A percentile compares a stretch with the other conserved stretches of the same genome.
These are phyloP conservation scores for Paramecium biaurelia DNA, from an alignment of 73 alveolate genomes.

Conservation along the genomic window DNA sequence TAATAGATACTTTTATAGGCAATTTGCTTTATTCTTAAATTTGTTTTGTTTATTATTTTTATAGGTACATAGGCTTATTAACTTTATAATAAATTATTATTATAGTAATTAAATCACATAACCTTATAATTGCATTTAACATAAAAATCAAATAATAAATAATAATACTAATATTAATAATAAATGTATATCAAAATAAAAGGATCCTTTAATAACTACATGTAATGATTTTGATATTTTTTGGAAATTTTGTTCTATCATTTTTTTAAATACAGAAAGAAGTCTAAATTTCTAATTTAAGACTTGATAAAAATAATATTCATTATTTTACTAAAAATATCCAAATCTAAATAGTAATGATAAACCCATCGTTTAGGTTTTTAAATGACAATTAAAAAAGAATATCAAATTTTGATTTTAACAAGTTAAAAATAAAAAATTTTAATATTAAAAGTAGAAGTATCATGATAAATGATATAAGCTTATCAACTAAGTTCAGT, in stretches of 20 bases:
- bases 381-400: not conserved
- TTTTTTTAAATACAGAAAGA: not conserved
- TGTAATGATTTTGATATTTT: not conserved
- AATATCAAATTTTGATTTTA: not conserved
- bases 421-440: not conserved
- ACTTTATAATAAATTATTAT: not conserved
- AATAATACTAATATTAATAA: no score
- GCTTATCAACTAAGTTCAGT: not conserved
- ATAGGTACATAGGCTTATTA: not conserved
- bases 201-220: not conserved
- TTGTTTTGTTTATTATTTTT: not conserved
- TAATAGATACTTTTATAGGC: slow-evolving; percentile 34
- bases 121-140: not conserved
- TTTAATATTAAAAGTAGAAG: not conserved
- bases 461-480: not conserved
- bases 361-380: not conserved
- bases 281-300: not conserved
- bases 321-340: not conserved
- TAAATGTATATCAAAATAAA: not conserved
- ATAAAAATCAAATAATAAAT: not conserved
- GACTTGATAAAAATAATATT: not conserved
- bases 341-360: not conserved
- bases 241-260: not conserved
- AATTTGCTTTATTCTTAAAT: not conserved
- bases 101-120: not conserved